Base-by-base conservation (phyloP, 2,329 filamentous ascomycete species). In the Alternaria infectoria region DNA sequence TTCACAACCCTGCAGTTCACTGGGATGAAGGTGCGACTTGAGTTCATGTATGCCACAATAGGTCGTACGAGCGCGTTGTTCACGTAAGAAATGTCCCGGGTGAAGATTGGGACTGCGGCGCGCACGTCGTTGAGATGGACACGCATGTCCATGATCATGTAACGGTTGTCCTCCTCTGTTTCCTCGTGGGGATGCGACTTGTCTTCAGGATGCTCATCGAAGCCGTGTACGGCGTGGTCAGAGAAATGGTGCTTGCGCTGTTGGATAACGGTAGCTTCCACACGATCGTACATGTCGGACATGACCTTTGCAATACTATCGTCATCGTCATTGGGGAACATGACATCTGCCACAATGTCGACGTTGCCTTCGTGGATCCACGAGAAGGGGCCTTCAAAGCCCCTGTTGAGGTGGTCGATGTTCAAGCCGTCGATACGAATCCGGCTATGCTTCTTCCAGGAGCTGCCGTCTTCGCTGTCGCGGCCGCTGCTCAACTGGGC, bases 361-460 rank as follows among this genome's bases (percentile, higher is more conserved):
- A 99, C 93, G 66, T 96, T 97, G 32, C 96, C 96, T 81, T 98
- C 93, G 69, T 96, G 92, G 57, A 99, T 99, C 96, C 96, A 99
- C 4, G 93, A 94, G 79, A 99, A 97, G 0, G 95, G 94, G 0
- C 96, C 96, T 65, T 96, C 90, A 17, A 97, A 93, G 23, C 94
- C 94, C 45, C 93, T 89, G 77, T 99, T 99, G 10, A 99, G 86
- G 78, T 99, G 96, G 73, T 98, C 96, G 58, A 99, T 97, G 76
- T 91, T 97, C 10, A 99, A 86, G 0, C 91, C 93, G 75, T 99
- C 96, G 61, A 99, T 96, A 6, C 96, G 89, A 62, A 98, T 88
- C 23, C 96, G 88, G 75, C 91, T 97, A 69, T 97, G 94, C 80
- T 97, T 98, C 81, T 98, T 97, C 95, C 95, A 99, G 61, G 88